Evolutionary conservation across 192 early-diverging fungal species (phyloP), one percentile per base, ranked within the genome.

Genomic region (Piromyces finnis): DNA sequence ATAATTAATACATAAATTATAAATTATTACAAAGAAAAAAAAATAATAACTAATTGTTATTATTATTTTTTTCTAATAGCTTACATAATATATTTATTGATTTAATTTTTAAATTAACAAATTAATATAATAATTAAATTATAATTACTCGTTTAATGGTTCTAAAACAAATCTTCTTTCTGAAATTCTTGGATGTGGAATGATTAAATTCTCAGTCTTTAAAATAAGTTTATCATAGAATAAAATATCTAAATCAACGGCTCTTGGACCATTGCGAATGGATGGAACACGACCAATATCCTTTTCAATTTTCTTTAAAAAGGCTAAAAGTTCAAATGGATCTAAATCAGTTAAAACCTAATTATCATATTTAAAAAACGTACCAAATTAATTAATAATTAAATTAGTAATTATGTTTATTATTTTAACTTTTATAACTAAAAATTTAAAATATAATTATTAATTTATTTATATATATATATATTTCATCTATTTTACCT

Each of bases 181-280:
- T 32, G 92, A 89, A 78, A 98, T 90, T 11, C 89, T 85, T 6
- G 90, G 87, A 87, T 99, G 98, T 39, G 98, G 98, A 37, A 99
- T 96, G 14, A 88, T 93, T 80, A 99, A 86, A 14, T 77, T 78
- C 22, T 89, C 87, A 15, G 84, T 89, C 6, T 92, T 84, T 79
- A 96, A 86, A 37, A 93, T 88, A 68, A 93, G 78, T 77, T 90
- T 87, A 81, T 96, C 94, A 84, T 94, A 99, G 82, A 94, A 93
- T n/a, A 99, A 83, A 80, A 99, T 98, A 82, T 99, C 98, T 15
- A 98, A 88, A 83, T 99, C 98, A 77, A 99, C 94, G 12, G 93
- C 90, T 14, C 98, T 90, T 77, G 97, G 98, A 7, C 96, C 97
- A 84, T 96, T 94, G 59, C 91, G 87, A 78, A 88, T 86, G 17